These are phyloP conservation scores for Chytriomyces confervae DNA, from an alignment of 192 early-diverging fungal genomes.

Conservation along the genomic window DNA sequence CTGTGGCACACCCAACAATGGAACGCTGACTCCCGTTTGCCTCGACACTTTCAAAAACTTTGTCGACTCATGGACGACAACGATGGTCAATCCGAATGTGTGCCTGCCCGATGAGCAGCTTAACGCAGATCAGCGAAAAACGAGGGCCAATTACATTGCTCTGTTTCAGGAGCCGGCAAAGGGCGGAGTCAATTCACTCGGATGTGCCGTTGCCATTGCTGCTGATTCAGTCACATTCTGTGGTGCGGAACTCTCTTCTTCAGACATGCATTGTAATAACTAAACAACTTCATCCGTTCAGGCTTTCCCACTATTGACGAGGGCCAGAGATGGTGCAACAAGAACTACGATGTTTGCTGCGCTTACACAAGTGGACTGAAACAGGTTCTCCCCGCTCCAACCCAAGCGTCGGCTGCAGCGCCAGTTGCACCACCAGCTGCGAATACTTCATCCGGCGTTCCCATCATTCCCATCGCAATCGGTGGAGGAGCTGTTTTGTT, in stretches of 20 bases:
- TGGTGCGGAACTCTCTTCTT: not conserved
- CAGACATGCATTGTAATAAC: not conserved
- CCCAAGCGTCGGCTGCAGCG: not conserved
- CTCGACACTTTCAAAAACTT: not conserved
- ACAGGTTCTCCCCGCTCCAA: slow-evolving; percentile 13
- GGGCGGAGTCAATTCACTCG: not conserved
- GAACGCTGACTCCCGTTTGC: slow-evolving; percentile 6
- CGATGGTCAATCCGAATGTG: slow-evolving; percentile 13
- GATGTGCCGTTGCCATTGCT: slow-evolving; percentile 14
- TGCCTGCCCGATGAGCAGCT: not conserved
- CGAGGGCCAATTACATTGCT: not conserved
- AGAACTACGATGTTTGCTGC: slow-evolving; percentile 21
- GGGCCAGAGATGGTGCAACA: slow-evolving; percentile 23
- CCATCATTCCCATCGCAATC: slow-evolving; percentile 4
- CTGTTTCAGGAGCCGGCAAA: slow-evolving; percentile 7
- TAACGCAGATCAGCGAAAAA: not conserved
- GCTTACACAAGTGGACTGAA: slow-evolving; percentile 21
- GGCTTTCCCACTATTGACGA: slow-evolving; percentile 3
- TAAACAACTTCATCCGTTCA: not conserved
- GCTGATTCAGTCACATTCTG: slow-evolving; percentile 12
- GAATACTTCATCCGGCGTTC: not conserved
- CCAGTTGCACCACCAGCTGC: not conserved
- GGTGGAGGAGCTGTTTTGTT: slow-evolving; percentile 11
- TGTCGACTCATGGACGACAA: slow-evolving; percentile 2
- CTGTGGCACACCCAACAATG: not conserved